Base-by-base conservation (phyloP, 768 basidiomycete genomes). In the Leccinum arenicola region DNA sequence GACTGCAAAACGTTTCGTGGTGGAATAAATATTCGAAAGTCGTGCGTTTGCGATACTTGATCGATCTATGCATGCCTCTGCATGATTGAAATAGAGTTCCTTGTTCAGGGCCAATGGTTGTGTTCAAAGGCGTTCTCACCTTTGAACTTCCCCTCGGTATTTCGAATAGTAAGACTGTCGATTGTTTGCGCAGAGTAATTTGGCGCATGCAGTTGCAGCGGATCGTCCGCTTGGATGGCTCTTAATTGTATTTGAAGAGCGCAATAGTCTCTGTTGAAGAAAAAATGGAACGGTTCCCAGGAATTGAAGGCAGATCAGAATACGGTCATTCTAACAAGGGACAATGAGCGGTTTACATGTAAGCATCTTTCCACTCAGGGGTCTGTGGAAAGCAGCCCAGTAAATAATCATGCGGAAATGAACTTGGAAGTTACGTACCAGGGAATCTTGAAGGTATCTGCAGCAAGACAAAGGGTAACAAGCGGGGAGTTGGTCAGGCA, bases 231-330 rank as follows among this genome's bases (percentile, higher is more conserved):
- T 35, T 80, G 80, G 56, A 91, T 83, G 2, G 79, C 78, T 14
- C 76, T 76, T 23, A 92, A 86, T 14, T 79, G 77, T 61, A 83
- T 86, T 72, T 91, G 91, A 15, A 93, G 81, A 9, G 79, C 82
- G 2, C 81, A 80, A 66, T 92, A 93, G 69, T 92, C 84, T 68
- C 90, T 92, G 62, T 36, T 38, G 33, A 43, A 19, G n/a, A 38
- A 17, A 6, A 40, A 40, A 40, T 40, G 38, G 38, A 27, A 29
- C 17, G 50, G 29, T 50, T 53, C 19, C 58, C 51, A 36, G 25
- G 17, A 11, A 4, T 47, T 29, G 54, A 50, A 40, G 8, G 6
- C 23, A 47, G 8, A 58, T 60, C 27, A 63, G 61, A 5, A 12
- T 3, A 38, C 23, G 21, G 19, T 6, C 5, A 27, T 10, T 6